phyloP scores from a whole-genome alignment of 176 grass and related monocot species.

The Ananas comosus region DNA sequence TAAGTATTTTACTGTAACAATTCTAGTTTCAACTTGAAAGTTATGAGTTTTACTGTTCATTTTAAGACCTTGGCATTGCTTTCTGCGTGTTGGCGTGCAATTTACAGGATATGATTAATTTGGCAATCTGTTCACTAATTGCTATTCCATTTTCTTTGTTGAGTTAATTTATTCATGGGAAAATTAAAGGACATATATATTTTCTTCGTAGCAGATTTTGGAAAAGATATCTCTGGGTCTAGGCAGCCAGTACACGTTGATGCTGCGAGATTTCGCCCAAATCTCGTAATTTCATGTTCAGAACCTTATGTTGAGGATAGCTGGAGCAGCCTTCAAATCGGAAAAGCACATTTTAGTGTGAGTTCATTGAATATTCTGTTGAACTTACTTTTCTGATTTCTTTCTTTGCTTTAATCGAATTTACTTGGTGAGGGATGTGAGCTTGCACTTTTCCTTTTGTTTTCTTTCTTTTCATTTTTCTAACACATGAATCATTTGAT shows the following conservation, averaged over 20 bases:
- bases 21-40: too few relatives aligned
- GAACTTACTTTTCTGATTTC: background rate
- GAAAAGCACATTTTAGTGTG: slow-evolving; percentile 70
- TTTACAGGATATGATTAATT: background rate
- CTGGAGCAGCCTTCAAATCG: slow-evolving; percentile 73
- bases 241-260: slow-evolving; percentile 32
- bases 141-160: background rate
- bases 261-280: slow-evolving; percentile 75
- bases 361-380: slow-evolving; percentile 1
- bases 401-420: background rate
- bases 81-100: background rate
- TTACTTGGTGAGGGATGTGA: background rate
- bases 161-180: background rate
- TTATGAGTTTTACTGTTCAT: too few relatives aligned
- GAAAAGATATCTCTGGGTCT: slow-evolving; percentile 10
- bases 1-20: too few relatives aligned
- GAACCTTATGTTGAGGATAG: slow-evolving; percentile 64
- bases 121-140: background rate
- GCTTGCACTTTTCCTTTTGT: too few relatives aligned
- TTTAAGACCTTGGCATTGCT: too few relatives aligned
- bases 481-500: slow-evolving; percentile 9
- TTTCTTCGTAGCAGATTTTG: slow-evolving; percentile 21
- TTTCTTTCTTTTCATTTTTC: background rate
- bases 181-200: slow-evolving; percentile 2
- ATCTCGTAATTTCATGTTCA: slow-evolving; percentile 75